These are phyloP conservation scores for Talaromyces marneffei DNA, from an alignment of 2,329 filamentous ascomycete species.

Conservation along the genomic window DNA sequence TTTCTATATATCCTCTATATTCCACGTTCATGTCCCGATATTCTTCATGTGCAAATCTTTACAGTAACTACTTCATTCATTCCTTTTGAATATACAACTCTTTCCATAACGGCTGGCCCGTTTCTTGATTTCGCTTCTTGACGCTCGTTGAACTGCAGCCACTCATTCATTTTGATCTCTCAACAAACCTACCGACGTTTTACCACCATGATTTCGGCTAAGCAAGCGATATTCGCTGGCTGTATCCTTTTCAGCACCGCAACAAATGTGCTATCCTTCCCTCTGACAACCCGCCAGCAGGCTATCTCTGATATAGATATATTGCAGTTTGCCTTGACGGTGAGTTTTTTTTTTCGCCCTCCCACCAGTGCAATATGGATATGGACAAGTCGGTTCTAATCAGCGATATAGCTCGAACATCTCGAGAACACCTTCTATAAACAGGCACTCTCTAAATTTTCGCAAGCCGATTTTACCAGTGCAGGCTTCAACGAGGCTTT, in stretches of 20 bases:
- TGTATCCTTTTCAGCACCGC: neutral
- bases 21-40: neutral
- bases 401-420: slow-evolving; percentile 41
- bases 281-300: slow-evolving; percentile 5
- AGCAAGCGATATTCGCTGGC: neutral
- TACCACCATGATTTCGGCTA: neutral
- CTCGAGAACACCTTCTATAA: slow-evolving; percentile 60
- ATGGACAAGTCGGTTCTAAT: neutral
- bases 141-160: too few relatives aligned
- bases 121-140: neutral
- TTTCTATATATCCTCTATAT: too few relatives aligned
- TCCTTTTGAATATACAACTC: neutral
- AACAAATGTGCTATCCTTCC: neutral
- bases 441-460: slow-evolving; percentile 55
- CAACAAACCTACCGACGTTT: neutral
- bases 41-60: neutral
- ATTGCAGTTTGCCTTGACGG: slow-evolving; percentile 11
- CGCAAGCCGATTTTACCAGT: slow-evolving; percentile 46
- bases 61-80: neutral
- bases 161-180: neutral
- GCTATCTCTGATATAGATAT: slow-evolving; percentile 9
- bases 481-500: slow-evolving; percentile 49
- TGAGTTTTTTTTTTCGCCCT: neutral
- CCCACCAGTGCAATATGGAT: too few relatives aligned
- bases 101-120: neutral